Base-by-base conservation (phyloP, 306 rosid genomes). In the Pueraria montana region DNA sequence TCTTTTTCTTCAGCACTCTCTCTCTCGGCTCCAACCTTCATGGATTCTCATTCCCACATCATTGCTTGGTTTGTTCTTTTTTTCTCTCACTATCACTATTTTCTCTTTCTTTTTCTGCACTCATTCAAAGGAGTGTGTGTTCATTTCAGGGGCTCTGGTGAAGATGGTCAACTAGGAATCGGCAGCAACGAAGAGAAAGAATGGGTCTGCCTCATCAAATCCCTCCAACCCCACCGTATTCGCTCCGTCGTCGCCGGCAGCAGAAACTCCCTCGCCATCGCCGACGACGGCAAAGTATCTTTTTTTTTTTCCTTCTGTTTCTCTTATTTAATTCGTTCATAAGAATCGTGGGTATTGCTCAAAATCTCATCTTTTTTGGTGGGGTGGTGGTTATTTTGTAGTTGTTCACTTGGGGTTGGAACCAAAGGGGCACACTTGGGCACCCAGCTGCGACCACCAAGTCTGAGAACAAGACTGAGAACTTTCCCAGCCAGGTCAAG, bases 371-470 rank as follows among this genome's bases (percentile, higher is more conserved):
- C 2, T 65, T 34, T 74, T 38, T 76, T 1, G 0, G 16, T 77
- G 13, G 20, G 27, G 43, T 81, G 21, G 12, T 4, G 27, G 56
- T 58, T 20, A 40, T 64, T 26, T n/a, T 58, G 82, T 36, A 96
- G 98, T 69, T 96, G 89, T 96, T 96, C 87, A 96, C 99, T 36
- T 94, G 99, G 99, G 99, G 99, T 5, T 96, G 99, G 99, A 96
- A 96, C 80, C 99, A 96, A 84, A 94, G 99, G 83, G 98, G 97
- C 55, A 96, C 99, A 4, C 90, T 96, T 63, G 99, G 99, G 14
- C 98, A 94, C 83, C 92, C 95, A 2, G 88, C 97, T 5, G 20
- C 34, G 46, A 90, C 90, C 82, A 94, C 91, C 83, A 94, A 92
- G 79, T 90, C 98, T 26, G 98, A 94, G 87, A 94, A 92, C 75